These are phyloP conservation scores for Pleurotus ostreatus DNA, from an alignment of 768 basidiomycete species.

Conservation along the genomic window DNA sequence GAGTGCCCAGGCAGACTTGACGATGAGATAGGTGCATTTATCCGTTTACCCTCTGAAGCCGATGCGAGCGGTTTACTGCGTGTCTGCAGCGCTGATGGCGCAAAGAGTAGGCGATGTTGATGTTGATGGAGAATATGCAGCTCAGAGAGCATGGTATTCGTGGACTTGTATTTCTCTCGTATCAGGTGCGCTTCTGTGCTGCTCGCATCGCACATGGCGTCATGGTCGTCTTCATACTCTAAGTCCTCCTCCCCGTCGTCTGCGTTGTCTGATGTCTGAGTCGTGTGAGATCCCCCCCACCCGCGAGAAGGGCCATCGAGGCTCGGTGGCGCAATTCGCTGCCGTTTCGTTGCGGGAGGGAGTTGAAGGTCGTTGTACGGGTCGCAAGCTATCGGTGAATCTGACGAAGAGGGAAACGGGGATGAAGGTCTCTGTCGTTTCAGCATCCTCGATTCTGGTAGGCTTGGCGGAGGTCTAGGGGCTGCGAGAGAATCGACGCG, in stretches of 20 bases:
- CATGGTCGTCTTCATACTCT: constrained; percentile 23
- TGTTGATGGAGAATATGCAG: constrained; percentile 66
- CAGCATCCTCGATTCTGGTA: constrained; percentile 32
- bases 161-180: constrained; percentile 47
- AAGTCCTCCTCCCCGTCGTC: constrained; percentile 31
- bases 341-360: constrained; percentile 44
- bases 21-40: too few species aligned
- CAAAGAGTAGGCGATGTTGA: constrained; percentile 55
- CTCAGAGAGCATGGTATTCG: constrained; percentile 67
- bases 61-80: too few species aligned
- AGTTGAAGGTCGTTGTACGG: constrained; percentile 10
- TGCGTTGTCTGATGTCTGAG: constrained; percentile 16
- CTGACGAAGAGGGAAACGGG: constrained; percentile 28
- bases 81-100: background rate
- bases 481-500: background rate
- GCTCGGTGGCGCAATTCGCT: constrained; percentile 46
- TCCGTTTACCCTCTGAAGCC: too few species aligned
- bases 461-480: background rate
- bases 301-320: constrained; percentile 51
- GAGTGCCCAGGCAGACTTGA: too few species aligned
- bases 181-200: background rate
- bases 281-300: constrained; percentile 26
- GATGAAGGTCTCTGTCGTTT: constrained; percentile 47
- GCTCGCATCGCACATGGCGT: too few species aligned
- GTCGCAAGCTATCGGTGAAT: constrained; percentile 11